Conservation (phyloP, 202 grass and related monocot species). For the Tripidium arundinaceum region DNA sequence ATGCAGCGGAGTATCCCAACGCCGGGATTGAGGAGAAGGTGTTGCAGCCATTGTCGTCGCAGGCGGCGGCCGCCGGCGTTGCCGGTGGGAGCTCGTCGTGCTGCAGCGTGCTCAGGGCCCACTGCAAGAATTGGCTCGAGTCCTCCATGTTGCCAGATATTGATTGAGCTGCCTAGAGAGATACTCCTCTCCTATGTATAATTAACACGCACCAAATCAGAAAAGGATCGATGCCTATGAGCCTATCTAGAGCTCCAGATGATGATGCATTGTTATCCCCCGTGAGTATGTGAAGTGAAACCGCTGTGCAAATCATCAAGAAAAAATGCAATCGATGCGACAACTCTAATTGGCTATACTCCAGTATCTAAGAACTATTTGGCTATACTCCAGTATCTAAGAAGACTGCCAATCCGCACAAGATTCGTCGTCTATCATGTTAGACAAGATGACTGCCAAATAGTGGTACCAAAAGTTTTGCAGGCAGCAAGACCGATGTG, state of each 20-base stretch:
- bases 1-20: neutral
- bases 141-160: slow-evolving; percentile 29
- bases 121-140: slow-evolving; percentile 47
- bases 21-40: slow-evolving; percentile 11
- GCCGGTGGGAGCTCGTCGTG: slow-evolving; percentile 16
- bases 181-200: neutral
- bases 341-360: neutral
- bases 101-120: slow-evolving; percentile 45
- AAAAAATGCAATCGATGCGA: neutral
- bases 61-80: neutral
- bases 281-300: neutral
- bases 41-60: neutral
- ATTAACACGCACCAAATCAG: neutral
- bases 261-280: neutral
- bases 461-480: neutral
- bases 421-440: neutral
- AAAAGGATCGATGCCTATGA: neutral
- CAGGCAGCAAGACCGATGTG: neutral
- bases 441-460: neutral
- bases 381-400: too few species aligned
- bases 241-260: neutral
- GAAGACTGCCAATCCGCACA: too few species aligned
- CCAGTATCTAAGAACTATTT: too few species aligned
- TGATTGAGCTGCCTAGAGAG: neutral
- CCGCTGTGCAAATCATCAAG: too few species aligned